Evolutionary conservation across 2,329 filamentous ascomycete genomes (phyloP), one percentile per base, ranked within the genome.

Genomic region (Alternaria atra): DNA sequence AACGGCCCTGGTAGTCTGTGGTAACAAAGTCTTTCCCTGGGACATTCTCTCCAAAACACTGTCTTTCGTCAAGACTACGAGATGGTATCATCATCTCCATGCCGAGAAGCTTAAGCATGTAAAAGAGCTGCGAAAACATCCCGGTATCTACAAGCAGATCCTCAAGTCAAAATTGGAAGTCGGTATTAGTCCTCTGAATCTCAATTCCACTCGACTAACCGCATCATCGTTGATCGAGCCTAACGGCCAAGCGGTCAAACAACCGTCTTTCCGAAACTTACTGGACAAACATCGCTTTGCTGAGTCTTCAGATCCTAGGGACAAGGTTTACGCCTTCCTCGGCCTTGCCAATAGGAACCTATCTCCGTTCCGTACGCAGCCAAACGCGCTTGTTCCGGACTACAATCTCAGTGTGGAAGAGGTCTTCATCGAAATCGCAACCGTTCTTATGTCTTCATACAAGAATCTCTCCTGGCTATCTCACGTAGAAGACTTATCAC

Each of bases 301-400:
- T 2, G 58, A 66, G 6, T 69, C 71, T 8, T 72, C 69, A 2
- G 71, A 75, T 58, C 66, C 72, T 8, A 61, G 73, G 20, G 73
- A 75, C 53, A 75, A 75, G 50, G 65, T 75, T 2, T 74, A 73
- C 44, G 71, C 72, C 8, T 68, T 75, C 37, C 65, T 75, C 4
- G 69, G 71, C 3, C 60, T 74, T 2, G 68, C 70, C 12, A 63
- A 67, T 23, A 48, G 55, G 25, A 58, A 35, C 13, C 61, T 68
- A 60, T 58, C 57, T 6, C 68, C 71, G 1, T 73, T 73, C 47
- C 67, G 65, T 5, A 59, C 43, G 5, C 39, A 69, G 29, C 66
- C 71, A 13, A 60, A 50, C 1, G 54, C 52, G 5, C 50, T 73
- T 4, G 59, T 47, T 1, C 66, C 71, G 12, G 60, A 73, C 50